These are phyloP conservation scores for Lichtheimia corymbifera DNA, from an alignment of 371 early-diverging fungal genomes.

Conservation along the genomic window DNA sequence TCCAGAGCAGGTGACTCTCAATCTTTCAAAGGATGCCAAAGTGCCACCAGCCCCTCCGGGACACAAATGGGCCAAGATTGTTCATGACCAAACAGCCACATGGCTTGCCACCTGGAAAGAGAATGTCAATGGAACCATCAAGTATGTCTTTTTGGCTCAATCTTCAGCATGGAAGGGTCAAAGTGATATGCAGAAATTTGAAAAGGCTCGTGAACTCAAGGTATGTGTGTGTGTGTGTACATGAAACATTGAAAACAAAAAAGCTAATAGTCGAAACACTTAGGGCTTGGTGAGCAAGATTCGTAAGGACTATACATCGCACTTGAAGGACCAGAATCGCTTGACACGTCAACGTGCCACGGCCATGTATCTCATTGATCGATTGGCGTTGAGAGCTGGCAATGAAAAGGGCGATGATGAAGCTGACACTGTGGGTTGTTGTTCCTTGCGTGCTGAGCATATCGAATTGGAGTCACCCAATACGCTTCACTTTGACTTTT, in stretches of 20 bases:
- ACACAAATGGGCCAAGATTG: conserved; percentile 86
- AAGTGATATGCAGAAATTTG: conserved; percentile 95
- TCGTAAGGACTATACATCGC: conserved; percentile 74
- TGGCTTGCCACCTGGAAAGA: conserved; percentile 99
- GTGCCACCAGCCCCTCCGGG: conserved; percentile 88
- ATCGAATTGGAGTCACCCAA: conserved; percentile 77
- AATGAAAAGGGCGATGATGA: conserved; percentile 98
- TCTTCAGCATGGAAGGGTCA: conserved; percentile 93
- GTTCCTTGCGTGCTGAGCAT: conserved; percentile 94
- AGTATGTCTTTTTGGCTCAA: conserved; percentile 95
- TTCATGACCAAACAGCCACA: conserved; percentile 90
- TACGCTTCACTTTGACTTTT: conserved; percentile 89
- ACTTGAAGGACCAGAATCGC: conserved; percentile 77
- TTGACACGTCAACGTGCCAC: conserved; percentile 91
- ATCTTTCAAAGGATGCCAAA: conserved; percentile 78
- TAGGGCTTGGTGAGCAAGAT: conserved; percentile 75
- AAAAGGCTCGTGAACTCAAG: conserved; percentile 91
- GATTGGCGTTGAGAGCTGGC: conserved; percentile 94
- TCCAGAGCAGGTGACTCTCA: conserved; percentile 94
- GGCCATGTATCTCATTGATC: conserved; percentile 94
- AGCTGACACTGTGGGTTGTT: conserved; percentile 98
- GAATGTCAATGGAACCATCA: conserved; percentile 87
- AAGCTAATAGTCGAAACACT: background rate
- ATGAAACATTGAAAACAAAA: background rate
- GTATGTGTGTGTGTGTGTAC: conserved; percentile 21